phyloP scores from a whole-genome alignment of 345 rosid genomes.

The Gossypium sturtianum region DNA sequence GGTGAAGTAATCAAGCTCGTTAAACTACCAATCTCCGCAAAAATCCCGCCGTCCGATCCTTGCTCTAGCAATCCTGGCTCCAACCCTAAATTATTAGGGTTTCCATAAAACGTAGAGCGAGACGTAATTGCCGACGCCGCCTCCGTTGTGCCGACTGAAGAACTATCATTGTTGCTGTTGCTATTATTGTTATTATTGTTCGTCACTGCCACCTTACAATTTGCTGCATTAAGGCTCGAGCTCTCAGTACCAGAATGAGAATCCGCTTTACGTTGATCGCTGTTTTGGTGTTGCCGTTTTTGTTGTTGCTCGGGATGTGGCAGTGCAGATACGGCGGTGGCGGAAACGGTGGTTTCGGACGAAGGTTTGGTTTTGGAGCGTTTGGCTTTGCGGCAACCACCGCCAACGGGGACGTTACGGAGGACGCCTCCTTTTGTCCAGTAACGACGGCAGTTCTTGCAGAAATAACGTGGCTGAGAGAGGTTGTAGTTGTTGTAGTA shows the following conservation, averaged over 20 bases:
- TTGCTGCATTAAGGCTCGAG: conserved; percentile 61
- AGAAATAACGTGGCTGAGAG: conserved; percentile 98
- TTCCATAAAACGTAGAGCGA: conserved; percentile 23
- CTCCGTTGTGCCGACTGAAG: conserved; percentile 15
- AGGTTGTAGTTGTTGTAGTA: conserved; percentile 98
- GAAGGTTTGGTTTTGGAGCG: conserved; percentile 48
- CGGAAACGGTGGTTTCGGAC: conserved; percentile 3
- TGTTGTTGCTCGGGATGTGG: conserved; percentile 1
- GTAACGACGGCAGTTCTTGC: conserved; percentile 94
- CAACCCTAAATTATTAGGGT: conserved; percentile 25
- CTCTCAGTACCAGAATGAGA: conserved; percentile 74
- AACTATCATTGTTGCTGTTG: background rate
- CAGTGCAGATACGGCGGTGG: background rate
- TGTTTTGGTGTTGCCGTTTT: conserved; percentile 1
- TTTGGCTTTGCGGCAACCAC: conserved; percentile 74
- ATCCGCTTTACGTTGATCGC: conserved; percentile 28
- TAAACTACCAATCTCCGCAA: conserved; percentile 61
- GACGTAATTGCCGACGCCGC: conserved; percentile 48
- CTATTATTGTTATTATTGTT: conserved; percentile 10
- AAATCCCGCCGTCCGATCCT: conserved; percentile 58
- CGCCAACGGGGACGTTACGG: conserved; percentile 95
- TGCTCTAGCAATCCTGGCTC: conserved; percentile 51
- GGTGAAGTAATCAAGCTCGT: conserved; percentile 43
- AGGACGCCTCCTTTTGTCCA: conserved; percentile 99
- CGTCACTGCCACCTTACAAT: conserved; percentile 20